Evolutionary conservation across 805 yeast species (phyloP).

Genomic region (Suhomyces prunicola): DNA sequence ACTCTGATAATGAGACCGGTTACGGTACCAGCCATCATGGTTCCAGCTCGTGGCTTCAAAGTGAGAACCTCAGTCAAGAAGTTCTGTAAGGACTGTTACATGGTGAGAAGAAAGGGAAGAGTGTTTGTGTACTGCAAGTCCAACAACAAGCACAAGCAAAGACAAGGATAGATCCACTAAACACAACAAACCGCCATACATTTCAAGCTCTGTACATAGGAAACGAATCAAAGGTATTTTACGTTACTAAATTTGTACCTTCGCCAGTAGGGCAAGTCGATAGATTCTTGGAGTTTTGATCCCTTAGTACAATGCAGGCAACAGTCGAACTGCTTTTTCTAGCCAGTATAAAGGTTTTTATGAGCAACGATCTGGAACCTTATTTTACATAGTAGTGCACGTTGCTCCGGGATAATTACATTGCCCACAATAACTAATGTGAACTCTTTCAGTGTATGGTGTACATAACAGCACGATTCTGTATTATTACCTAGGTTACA

Average conservation of each 20-base stretch:
- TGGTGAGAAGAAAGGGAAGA: slow-evolving; percentile 93
- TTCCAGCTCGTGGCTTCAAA: slow-evolving; percentile 50
- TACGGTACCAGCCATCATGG: slow-evolving; percentile 7
- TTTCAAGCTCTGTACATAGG: neutral
- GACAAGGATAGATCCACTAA: slow-evolving; percentile 56
- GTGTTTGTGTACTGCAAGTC: slow-evolving; percentile 91
- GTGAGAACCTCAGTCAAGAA: slow-evolving; percentile 91
- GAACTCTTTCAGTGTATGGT: too few species aligned
- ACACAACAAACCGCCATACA: neutral
- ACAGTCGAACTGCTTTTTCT: too few species aligned
- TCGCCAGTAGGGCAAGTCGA: too few species aligned
- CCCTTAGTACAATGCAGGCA: too few species aligned
- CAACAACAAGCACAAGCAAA: slow-evolving; percentile 91
- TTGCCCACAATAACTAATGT: too few species aligned
- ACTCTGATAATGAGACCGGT: slow-evolving; percentile 11
- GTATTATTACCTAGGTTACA: neutral
- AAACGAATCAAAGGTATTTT: neutral
- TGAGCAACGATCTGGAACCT: too few species aligned
- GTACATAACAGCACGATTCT: neutral
- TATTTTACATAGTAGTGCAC: too few species aligned
- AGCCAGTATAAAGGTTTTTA: too few species aligned
- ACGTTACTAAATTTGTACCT: neutral
- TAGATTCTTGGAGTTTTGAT: too few species aligned
- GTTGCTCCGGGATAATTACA: too few species aligned
- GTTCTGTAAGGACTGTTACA: slow-evolving; percentile 83